These are phyloP conservation scores for Annulohypoxylon nitens DNA, from an alignment of 495 filamentous ascomycete species.

Conservation along the genomic window DNA sequence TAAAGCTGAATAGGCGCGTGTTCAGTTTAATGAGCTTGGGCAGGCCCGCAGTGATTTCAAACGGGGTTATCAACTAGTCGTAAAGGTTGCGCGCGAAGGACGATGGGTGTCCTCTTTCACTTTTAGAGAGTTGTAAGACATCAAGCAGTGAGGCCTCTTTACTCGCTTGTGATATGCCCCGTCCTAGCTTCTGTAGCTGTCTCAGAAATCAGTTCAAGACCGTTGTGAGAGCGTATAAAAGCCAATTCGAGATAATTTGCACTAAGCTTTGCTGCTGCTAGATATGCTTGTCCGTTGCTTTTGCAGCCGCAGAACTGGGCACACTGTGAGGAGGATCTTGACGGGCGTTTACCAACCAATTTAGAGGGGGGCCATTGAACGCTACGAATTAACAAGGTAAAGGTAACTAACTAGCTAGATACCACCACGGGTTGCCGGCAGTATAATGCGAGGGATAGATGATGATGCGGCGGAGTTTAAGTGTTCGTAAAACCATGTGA, in stretches of 20 bases:
- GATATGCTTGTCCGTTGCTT: conserved; percentile 40
- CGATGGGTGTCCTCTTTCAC: conserved; percentile 45
- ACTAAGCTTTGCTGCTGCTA: conserved; percentile 19
- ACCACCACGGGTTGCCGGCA: conserved; percentile 32
- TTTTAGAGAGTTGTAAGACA: conserved; percentile 45
- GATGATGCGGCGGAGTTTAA: conserved; percentile 36
- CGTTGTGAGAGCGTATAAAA: conserved; percentile 12
- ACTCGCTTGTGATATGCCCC: conserved; percentile 37
- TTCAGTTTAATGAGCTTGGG: conserved; percentile 48
- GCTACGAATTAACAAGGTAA: conserved; percentile 26
- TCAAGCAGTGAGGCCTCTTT: conserved; percentile 38
- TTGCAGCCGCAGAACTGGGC: conserved; percentile 45
- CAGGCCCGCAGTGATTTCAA: conserved; percentile 37
- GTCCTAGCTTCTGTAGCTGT: conserved; percentile 36
- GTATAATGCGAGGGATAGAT: conserved; percentile 40
- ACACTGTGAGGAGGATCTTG: conserved; percentile 21
- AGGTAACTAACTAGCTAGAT: conserved; percentile 29
- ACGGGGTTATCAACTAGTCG: conserved; percentile 41
- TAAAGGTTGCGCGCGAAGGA: conserved; percentile 38
- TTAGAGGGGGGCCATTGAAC: conserved; percentile 26
- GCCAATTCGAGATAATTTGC: conserved; percentile 17
- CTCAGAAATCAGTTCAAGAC: conserved; percentile 39
- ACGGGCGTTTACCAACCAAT: conserved; percentile 38
- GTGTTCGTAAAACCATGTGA: conserved; percentile 42
- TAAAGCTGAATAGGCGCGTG: conserved; percentile 29